These are phyloP conservation scores for Coix lacrymajobi DNA, from an alignment of 176 grass and related monocot genomes.

Conservation along the genomic window DNA sequence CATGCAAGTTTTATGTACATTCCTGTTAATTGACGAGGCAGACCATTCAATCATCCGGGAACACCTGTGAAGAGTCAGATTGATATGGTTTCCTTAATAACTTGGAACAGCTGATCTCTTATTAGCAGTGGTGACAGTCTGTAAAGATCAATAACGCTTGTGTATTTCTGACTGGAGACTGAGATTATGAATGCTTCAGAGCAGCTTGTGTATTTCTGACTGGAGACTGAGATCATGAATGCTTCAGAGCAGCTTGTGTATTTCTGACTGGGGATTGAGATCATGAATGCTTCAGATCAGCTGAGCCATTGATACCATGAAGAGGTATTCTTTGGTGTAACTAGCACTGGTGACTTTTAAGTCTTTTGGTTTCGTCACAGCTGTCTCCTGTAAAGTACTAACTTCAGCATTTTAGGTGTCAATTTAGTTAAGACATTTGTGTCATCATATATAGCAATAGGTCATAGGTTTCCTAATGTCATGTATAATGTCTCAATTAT, in stretches of 20 bases:
- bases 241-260: conserved; percentile 32
- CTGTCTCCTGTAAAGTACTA: conserved; percentile 63
- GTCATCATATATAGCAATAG: conserved; percentile 24
- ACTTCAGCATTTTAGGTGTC: conserved; percentile 53
- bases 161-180: conserved; percentile 14
- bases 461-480: conserved; percentile 42
- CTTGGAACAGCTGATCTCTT: conserved; percentile 30
- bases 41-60: conserved; percentile 45
- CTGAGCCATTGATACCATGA: conserved; percentile 1
- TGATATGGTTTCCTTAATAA: conserved; percentile 39
- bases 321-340: conserved; percentile 27
- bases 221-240: conserved; percentile 31
- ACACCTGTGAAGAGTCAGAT: conserved; percentile 38
- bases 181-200: neutral
- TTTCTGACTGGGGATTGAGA: conserved; percentile 40
- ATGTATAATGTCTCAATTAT: conserved; percentile 47
- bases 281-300: conserved; percentile 25
- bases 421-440: conserved; percentile 37
- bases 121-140: conserved; percentile 28
- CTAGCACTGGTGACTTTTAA: conserved; percentile 26
- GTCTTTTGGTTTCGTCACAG: conserved; percentile 38
- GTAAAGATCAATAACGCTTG: conserved; percentile 33
- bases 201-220: conserved; percentile 30
- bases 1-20: conserved; percentile 38
- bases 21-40: conserved; percentile 49